phyloP scores from a whole-genome alignment of 352 stramenopile species.

The Phytophthora rubi region DNA sequence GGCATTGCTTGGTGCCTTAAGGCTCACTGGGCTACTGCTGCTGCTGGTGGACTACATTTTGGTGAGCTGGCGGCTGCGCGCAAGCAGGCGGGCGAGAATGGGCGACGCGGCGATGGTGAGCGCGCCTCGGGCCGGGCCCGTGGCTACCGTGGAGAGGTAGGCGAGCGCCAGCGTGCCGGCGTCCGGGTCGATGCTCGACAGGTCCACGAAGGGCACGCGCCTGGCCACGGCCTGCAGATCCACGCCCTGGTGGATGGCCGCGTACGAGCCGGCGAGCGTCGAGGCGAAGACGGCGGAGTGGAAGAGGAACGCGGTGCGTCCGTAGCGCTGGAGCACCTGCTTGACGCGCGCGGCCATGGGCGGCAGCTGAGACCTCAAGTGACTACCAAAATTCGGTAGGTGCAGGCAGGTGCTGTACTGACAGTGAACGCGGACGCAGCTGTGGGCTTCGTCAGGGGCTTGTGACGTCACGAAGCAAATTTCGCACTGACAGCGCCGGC shows the following conservation, averaged over 20 bases:
- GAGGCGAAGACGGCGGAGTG: slow-evolving; percentile 94
- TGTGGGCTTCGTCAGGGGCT: neutral
- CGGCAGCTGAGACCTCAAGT: neutral
- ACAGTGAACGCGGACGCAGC: neutral
- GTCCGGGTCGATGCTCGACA: slow-evolving; percentile 72
- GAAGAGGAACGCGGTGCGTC: slow-evolving; percentile 94
- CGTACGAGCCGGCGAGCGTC: slow-evolving; percentile 91
- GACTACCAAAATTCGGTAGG: neutral
- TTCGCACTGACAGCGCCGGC: slow-evolving; percentile 8
- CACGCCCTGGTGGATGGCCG: slow-evolving; percentile 69
- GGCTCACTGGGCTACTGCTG: no score
- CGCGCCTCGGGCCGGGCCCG: slow-evolving; percentile 67
- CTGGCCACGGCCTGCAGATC: slow-evolving; percentile 63
- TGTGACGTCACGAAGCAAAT: slow-evolving; percentile 17
- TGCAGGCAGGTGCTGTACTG: no score
- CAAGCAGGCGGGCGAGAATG: slow-evolving; percentile 72
- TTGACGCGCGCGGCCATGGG: slow-evolving; percentile 70
- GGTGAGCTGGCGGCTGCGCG: slow-evolving; percentile 39
- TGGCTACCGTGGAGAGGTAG: slow-evolving; percentile 95
- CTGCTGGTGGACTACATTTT: slow-evolving; percentile 17
- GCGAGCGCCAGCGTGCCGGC: slow-evolving; percentile 73
- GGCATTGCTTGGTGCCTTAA: neutral
- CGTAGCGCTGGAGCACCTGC: slow-evolving; percentile 93
- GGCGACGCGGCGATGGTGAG: slow-evolving; percentile 79
- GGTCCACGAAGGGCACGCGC: slow-evolving; percentile 75